Base-by-base conservation (phyloP, 306 rosid species). In the Cicer pinnatifidum region DNA sequence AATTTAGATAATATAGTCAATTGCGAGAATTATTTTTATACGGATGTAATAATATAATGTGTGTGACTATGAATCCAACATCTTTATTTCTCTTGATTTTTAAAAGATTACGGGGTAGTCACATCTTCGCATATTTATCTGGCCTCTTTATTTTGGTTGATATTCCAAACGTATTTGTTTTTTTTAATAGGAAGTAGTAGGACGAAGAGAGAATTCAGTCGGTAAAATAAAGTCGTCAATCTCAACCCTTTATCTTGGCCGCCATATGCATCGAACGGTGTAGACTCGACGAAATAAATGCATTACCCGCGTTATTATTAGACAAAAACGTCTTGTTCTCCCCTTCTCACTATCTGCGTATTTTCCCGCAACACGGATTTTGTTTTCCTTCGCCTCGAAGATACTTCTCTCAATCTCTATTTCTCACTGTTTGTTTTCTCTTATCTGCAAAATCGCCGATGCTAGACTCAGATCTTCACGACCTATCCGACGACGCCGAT, bases 401-500 rank as follows among this genome's bases (percentile, higher is more conserved):
- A 23, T 2, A 73, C 20, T 72, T 35, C 57, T 48, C 66, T 5
- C 48, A 48, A 8, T 57, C 13, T 62, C 58, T 47, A 46, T 53
- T 57, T 11, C 44, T 48, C 5, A 6, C 38, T 38, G 37, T 28
- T 53, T 16, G 1, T 45, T 20, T 19, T 74, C 15, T 37, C 10
- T 66, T 46, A 46, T 65, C 59, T 59, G 33, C 68, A 45, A 69
- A 77, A 72, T 53, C 78, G 20, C 71, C 84, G 86, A 91, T 94
- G 97, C 87, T 87, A 10, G 99, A 91, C 71, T 78, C 92, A 6
- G 99, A 94, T 75, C 73, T 88, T 10, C 96, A 94, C 85, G 97
- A 91, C 83, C 86, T 94, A 74, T 86, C 97, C 28, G 99, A 94
- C 87, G 99, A 94, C 78, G 90, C 96, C 60, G 99, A 94, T 85